These are phyloP conservation scores for Amphibolis antarctica DNA, from an alignment of 106 monocot species.

Conservation along the genomic window DNA sequence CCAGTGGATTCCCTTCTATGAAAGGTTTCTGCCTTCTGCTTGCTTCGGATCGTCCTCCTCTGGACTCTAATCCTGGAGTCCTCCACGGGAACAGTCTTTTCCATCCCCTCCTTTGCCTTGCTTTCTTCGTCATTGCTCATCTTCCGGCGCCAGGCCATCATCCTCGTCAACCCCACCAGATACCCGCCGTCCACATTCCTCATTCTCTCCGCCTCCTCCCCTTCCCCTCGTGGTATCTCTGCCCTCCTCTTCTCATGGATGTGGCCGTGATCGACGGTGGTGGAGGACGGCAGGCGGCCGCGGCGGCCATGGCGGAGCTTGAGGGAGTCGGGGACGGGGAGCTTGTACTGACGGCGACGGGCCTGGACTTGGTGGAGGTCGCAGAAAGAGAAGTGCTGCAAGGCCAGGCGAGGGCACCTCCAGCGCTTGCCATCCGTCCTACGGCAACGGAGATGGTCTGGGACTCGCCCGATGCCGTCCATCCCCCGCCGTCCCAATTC, in stretches of 20 bases:
- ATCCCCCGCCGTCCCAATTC: not conserved
- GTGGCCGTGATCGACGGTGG: not conserved
- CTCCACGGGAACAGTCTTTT: not conserved
- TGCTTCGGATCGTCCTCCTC: not conserved
- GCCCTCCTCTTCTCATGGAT: not conserved
- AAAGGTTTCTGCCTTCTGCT: not conserved
- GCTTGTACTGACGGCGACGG: constrained; percentile 7
- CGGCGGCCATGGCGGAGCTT: constrained; percentile 12
- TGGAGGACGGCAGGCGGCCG: not conserved
- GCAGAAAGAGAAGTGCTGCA: constrained; percentile 9
- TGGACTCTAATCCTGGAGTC: not conserved
- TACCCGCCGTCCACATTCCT: not conserved
- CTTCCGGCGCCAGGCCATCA: not conserved
- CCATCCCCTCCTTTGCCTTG: not conserved
- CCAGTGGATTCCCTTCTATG: too few species aligned
- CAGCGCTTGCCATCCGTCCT: constrained; percentile 15
- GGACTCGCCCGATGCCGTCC: not conserved
- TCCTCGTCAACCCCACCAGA: not conserved
- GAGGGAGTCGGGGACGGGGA: constrained; percentile 15
- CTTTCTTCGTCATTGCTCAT: not conserved
- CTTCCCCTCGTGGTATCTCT: constrained; percentile 6
- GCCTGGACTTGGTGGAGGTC: constrained; percentile 15
- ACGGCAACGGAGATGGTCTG: constrained; percentile 17
- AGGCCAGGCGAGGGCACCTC: constrained; percentile 11
- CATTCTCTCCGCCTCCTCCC: constrained; percentile 10